Base-by-base conservation (phyloP, 768 basidiomycete genomes). In the Sistotremastrum niveocremeum region DNA sequence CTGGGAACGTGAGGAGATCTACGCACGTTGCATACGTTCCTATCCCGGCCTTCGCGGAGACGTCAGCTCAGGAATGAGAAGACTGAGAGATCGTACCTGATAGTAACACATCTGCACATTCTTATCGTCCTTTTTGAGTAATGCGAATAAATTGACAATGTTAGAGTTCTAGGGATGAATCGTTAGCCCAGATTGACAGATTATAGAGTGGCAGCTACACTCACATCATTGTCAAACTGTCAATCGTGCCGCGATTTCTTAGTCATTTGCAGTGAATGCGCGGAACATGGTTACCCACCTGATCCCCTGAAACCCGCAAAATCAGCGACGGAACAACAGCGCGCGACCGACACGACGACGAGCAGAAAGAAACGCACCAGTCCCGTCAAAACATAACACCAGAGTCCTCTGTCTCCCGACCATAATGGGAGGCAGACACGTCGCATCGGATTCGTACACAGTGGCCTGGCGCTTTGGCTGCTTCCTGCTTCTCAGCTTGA, bases 1-100 rank as follows among this genome's bases (percentile, higher is more conserved):
- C 57, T 49, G 75, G 77, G 5, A 78, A 1, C 1, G 82, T 80
- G 1, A 74, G 70, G 28, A 85, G 77, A n/a, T 74, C 68, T 0
- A 81, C 79, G 1, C 82, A 79, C 20, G 67, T 65, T 54, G 66
- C 77, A 20, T 20, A 20, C 20, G 20, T 20, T 6, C 68, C 71
- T 7, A 76, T 48, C 12, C 74, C 75, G 11, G 71, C 61, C 71
- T 74, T 20, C 20, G 20, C 20, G 20, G 20, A 20, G 42, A 28
- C 50, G 29, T 9, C 11, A 7, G 32, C 3, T 47, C 11, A 48
- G 28, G 30, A 29, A 47, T 28, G 30, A n/a, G 8, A 29, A 47
- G 28, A 7, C 7, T n/a, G 45, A 30, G 2, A 29, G n/a, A n/a
- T n/a, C 59, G 32, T 40, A 79, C 74, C 65, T 77, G 75, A 50